A percentile compares a stretch with the other conserved stretches of the same genome.
Conservation (phyloP, 768 basidiomycete species). For the Pholiota microspora region DNA sequence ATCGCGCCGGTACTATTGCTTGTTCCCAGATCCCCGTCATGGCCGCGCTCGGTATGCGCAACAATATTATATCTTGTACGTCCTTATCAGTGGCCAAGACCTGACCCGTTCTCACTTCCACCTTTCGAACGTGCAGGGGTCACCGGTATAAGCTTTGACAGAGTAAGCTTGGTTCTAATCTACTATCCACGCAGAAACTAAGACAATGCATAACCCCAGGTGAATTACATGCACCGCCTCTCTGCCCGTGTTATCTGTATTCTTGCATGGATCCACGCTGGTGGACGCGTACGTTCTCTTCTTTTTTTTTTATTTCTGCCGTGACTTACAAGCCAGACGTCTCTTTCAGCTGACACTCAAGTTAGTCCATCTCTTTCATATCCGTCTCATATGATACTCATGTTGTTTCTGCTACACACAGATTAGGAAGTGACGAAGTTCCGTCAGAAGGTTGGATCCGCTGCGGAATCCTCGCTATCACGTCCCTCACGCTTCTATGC, state of each 20-base stretch:
- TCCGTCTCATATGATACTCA: not conserved
- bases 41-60: conserved; percentile 57
- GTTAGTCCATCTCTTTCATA: conserved; percentile 3
- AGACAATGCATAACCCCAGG: conserved; percentile 23
- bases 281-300: conserved; percentile 35
- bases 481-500: conserved; percentile 38
- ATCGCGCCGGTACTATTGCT: conserved; percentile 42
- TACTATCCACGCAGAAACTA: too few relatives aligned
- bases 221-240: conserved; percentile 46
- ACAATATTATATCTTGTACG: conserved; percentile 47
- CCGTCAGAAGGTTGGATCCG: conserved; percentile 27
- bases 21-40: conserved; percentile 52
- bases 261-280: conserved; percentile 48
- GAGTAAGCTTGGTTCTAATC: conserved; percentile 26
- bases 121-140: conserved; percentile 39
- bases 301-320: not conserved
- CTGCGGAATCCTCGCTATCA: conserved; percentile 35
- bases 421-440: conserved; percentile 18
- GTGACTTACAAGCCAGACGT: not conserved
- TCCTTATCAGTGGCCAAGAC: not conserved
- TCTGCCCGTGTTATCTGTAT: conserved; percentile 44
- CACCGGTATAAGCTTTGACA: conserved; percentile 50
- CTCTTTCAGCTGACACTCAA: conserved; percentile 15
- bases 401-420: conserved; percentile 1
- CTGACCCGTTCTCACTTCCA: not conserved